A percentile compares a stretch with the other conserved stretches of the same genome.
Evolutionary conservation across 345 rosid genomes (phyloP).

Genomic region (Murraya koenigii): DNA sequence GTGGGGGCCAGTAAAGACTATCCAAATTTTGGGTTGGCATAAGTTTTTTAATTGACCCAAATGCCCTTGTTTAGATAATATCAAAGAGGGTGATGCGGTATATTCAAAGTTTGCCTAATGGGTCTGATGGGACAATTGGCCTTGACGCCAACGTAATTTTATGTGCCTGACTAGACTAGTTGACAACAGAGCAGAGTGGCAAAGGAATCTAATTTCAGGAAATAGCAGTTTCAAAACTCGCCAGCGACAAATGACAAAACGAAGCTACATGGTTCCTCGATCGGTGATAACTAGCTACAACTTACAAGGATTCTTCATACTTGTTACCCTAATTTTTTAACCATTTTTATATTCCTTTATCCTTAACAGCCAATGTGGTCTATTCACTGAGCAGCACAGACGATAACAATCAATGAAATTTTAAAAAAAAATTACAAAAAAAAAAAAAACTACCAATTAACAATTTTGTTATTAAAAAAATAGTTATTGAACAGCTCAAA

Average conservation of each 20-base stretch:
- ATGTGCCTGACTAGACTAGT: neutral
- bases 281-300: conserved; percentile 22
- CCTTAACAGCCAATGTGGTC: neutral
- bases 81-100: neutral
- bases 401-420: neutral
- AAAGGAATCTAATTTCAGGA: neutral
- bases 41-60: neutral
- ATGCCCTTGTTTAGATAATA: neutral
- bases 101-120: too few species aligned
- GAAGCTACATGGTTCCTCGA: neutral
- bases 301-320: conserved; percentile 11
- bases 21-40: conserved; percentile 13
- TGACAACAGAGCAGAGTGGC: neutral
- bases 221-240: neutral
- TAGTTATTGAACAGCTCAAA: neutral
- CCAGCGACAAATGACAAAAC: conserved; percentile 9
- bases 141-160: neutral
- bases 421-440: too few species aligned
- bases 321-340: neutral
- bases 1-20: conserved; percentile 8
- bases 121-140: neutral
- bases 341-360: neutral
- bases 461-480: fast-evolving
- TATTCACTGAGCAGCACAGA: neutral
- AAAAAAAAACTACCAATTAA: too few species aligned